These are phyloP conservation scores for Colletotrichum sublineola DNA, from an alignment of 2,329 filamentous ascomycete genomes.

Conservation along the genomic window DNA sequence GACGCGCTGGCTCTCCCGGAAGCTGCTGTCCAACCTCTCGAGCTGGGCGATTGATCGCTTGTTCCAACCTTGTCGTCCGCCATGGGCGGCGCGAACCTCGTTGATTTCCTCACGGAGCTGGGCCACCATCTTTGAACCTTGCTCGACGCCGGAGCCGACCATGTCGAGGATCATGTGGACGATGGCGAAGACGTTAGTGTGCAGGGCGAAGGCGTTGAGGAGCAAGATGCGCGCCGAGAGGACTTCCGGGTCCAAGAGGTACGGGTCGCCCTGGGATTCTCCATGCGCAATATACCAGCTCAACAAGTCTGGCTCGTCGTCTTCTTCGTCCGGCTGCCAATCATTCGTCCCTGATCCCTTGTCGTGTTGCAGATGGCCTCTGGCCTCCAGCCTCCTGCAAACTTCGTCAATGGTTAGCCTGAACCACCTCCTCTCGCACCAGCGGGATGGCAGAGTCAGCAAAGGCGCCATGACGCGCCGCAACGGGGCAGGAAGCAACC, in stretches of 20 bases:
- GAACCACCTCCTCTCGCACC: constrained; percentile 25
- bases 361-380: neutral
- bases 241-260: constrained; percentile 45
- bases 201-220: constrained; percentile 45
- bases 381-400: constrained; percentile 1
- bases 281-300: constrained; percentile 1
- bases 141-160: neutral
- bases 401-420: constrained; percentile 21
- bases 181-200: constrained; percentile 54
- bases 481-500: constrained; percentile 23
- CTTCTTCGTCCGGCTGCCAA: neutral
- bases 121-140: constrained; percentile 48
- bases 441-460: constrained; percentile 18
- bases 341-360: neutral
- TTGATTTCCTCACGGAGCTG: constrained; percentile 59
- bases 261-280: constrained; percentile 45
- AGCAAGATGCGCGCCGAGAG: constrained; percentile 48
- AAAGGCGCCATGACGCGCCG: constrained; percentile 17
- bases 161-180: constrained; percentile 53
- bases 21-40: constrained; percentile 55
- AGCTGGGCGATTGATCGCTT: constrained; percentile 52
- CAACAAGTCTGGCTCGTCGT: neutral
- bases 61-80: constrained; percentile 47
- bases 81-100: constrained; percentile 54
- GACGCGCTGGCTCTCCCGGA: constrained; percentile 56